Percentiles rank a stretch among this genome's conserved stretches.
phyloP scores from a whole-genome alignment of 2,329 filamentous ascomycete species.

The Grosmannia serpens region DNA sequence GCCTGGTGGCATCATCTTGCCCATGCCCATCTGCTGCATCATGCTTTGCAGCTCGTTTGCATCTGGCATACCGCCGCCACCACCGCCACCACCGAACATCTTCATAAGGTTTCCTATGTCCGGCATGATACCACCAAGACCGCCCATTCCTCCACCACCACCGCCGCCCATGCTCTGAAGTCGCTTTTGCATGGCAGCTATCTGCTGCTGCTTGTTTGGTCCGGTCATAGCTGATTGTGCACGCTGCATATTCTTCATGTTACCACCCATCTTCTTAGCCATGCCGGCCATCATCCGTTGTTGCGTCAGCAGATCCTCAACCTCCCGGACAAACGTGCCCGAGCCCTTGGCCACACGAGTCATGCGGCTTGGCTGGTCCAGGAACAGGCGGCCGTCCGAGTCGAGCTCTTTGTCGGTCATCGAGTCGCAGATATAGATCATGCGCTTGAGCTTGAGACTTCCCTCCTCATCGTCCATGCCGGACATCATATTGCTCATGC shows the following conservation, averaged over 20 bases:
- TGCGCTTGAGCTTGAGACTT: slow-evolving; percentile 83
- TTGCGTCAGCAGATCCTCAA: slow-evolving; percentile 94
- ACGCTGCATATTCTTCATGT: slow-evolving; percentile 95
- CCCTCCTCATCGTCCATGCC: slow-evolving; percentile 97
- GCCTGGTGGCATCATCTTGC: slow-evolving; percentile 15
- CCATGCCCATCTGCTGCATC: slow-evolving; percentile 62
- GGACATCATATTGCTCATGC: slow-evolving; percentile 84
- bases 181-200: slow-evolving; percentile 94
- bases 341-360: slow-evolving; percentile 82
- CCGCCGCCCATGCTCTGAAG: slow-evolving; percentile 84
- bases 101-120: slow-evolving; percentile 84
- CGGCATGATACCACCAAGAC: slow-evolving; percentile 40
- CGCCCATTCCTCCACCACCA: slow-evolving; percentile 18
- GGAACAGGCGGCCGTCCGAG: slow-evolving; percentile 86
- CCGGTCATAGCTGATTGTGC: slow-evolving; percentile 86
- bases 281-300: slow-evolving; percentile 98
- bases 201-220: slow-evolving; percentile 82
- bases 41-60: slow-evolving; percentile 70
- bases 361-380: slow-evolving; percentile 86
- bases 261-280: slow-evolving; percentile 97
- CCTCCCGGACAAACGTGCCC: slow-evolving; percentile 81
- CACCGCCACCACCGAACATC: slow-evolving; percentile 70
- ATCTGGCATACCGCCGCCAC: slow-evolving; percentile 55
- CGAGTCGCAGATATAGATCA: slow-evolving; percentile 98
- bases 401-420: slow-evolving; percentile 97